Evolutionary conservation across 148 eudicot genomes (phyloP), one percentile per base, ranked within the genome.

Genomic region (Spergularia marina): DNA sequence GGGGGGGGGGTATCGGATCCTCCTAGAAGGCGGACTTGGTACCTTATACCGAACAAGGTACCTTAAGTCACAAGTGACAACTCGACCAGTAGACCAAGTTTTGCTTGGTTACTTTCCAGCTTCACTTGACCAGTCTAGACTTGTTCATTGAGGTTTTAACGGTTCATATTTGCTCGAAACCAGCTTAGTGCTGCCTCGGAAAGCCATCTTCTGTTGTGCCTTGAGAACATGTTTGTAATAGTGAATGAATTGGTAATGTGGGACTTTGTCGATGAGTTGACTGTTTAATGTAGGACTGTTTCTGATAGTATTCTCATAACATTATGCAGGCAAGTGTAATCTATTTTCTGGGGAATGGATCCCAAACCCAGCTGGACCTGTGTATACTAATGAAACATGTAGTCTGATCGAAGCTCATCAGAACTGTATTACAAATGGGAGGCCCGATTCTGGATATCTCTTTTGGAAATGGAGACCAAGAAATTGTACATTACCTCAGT

Each of bases 391-490:
- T 77, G 88, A 87, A 39, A 94, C 85, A 34, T 94, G 97, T 76
- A 57, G 84, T 55, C 77, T 79, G 25, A 91, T 94, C 58, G 93
- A 90, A 68, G 51, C 25, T 15, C 93, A 83, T 78, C 98, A 94
- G 81, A 90, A 90, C 74, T 94, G 93, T 79, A 81, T 91, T 82
- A 85, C 14, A 72, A 94, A 94, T 80, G 98, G 98, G 55, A 84
- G 97, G 76, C 89, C 95, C 25, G 97, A 94, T 77, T 74, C 82
- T 18, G 90, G 82, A 49, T 91, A 91, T 85, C 88, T 91, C 8
- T 84, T 86, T 76, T 94, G 95, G 98, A 86, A 75, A 68, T 90
- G 98, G 96, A 86, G 66, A 7, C 98, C 98, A 3, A 79, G 78
- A 77, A 84, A 85, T 61, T 94, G 98, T 69, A 83, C 83, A 80